Evolutionary conservation across 208 protist genomes (phyloP), one percentile per base, ranked within the genome.

Genomic region (Herpetomonas samuelpessoai): DNA sequence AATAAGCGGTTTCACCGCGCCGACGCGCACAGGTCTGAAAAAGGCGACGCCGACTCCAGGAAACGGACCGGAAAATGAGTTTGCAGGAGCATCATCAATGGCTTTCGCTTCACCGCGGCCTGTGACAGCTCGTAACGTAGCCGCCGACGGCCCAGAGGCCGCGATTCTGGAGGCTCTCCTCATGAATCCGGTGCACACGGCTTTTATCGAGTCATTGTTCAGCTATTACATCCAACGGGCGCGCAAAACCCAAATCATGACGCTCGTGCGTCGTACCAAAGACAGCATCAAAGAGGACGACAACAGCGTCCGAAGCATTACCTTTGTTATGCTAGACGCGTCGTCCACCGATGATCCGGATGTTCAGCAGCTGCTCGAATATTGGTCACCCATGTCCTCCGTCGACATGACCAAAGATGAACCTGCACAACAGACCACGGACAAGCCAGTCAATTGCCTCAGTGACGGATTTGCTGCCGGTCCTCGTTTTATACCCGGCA

Each of bases 351-450:
- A 44, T 4, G 48, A 48, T 48, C 4, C 16, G 4, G 38, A 51
- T 31, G 30, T 30, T 30, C 25, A 45, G 24, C 60, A 58, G 7
- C 27, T 57, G 14, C 29, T 65, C 10, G 48, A 57, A 22, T 65
- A 57, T 56, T 52, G 60, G 48, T 41, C 35, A 18, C 14, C 35
- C 14, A n/a, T n/a, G n/a, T n/a, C n/a, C n/a, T n/a, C n/a, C 38
- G 25, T 39, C 16, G n/a, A n/a, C 47, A 4, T 52, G 25, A 7
- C 47, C 2, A 52, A 52, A 22, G 47, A 31, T 22, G n/a, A n/a
- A n/a, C 14, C 35, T 41, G 35, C 6, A 14, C 35, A 6, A 14
- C 9, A 41, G 9, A 41, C 35, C 35, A 41, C 35, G 6, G 35
- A 14, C 9, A 41, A 41, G 14, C 9, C 35, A 14, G 35, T 41